These are phyloP conservation scores for Mimosa bimucronata DNA, from an alignment of 306 rosid species.

Conservation along the genomic window DNA sequence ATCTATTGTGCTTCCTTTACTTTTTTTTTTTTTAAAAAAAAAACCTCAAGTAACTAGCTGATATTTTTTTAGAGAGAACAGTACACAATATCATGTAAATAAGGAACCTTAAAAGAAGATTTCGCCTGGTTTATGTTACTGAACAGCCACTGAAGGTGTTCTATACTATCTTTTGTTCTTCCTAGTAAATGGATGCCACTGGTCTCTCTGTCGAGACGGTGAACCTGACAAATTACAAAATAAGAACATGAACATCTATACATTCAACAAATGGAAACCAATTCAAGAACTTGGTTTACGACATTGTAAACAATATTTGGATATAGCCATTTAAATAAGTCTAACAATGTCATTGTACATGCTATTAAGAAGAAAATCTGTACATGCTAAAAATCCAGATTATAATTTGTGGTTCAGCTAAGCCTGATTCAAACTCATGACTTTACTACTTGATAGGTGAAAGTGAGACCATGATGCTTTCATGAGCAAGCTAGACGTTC, in stretches of 20 bases:
- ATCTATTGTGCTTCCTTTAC: not conserved
- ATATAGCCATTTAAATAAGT: slow-evolving; percentile 14
- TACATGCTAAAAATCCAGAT: too few relatives aligned
- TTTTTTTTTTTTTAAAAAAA: too few relatives aligned
- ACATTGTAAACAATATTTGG: slow-evolving; percentile 13
- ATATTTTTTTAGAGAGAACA: slow-evolving; percentile 8
- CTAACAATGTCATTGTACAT: not conserved
- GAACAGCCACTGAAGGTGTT: slow-evolving; percentile 76
- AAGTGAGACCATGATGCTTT: not conserved
- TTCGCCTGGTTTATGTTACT: slow-evolving; percentile 56
- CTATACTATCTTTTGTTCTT: slow-evolving; percentile 78
- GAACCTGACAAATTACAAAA: slow-evolving; percentile 58
- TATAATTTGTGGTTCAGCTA: not conserved
- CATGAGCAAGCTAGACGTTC: not conserved
- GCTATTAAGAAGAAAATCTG: slow-evolving; percentile 9
- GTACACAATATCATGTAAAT: slow-evolving; percentile 6
- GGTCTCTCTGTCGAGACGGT: slow-evolving; percentile 92
- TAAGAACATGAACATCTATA: not conserved
- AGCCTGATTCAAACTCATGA: not conserved
- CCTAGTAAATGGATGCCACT: slow-evolving; percentile 86
- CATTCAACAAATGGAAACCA: slow-evolving; percentile 1
- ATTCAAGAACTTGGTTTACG: slow-evolving; percentile 7
- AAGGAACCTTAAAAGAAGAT: slow-evolving; percentile 68
- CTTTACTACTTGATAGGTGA: not conserved
- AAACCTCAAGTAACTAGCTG: not conserved